Evolutionary conservation across 2,329 filamentous ascomycete genomes (phyloP), one percentile per base, ranked within the genome.

Genomic region (Tolypocladium cylindrosporum): DNA sequence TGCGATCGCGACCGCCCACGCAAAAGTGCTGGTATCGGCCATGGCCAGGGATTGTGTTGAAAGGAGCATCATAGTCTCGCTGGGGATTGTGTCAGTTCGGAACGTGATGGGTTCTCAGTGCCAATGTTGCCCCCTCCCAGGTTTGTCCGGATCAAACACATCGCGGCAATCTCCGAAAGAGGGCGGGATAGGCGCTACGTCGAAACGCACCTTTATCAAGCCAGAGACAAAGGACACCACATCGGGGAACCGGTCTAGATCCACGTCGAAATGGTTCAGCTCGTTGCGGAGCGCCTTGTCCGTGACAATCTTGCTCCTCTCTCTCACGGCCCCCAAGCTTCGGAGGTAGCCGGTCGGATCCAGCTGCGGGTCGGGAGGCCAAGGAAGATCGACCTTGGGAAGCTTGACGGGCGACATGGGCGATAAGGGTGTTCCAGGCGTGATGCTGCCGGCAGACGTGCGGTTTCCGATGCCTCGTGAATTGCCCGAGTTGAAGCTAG

Each of bases 321-420:
- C 91, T 61, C 94, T 83, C 34, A 99, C 91, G 36, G 94, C 86
- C 67, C 90, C 86, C 67, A 97, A 84, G 75, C 91, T 97, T 69
- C 90, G 86, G 67, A 99, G 82, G 74, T 97, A 97, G 61, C 87
- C 92, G 31, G 89, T 90, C 24, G 93, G 92, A 71, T 97, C 91
- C 65, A 93, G 79, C 61, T 87, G 82, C 67, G 93, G 92, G 74
- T 97, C 92, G 36, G 93, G 92, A 19, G 91, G 86, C 67, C 85
- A 87, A 55, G 93, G 90, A 54, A 97, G 82, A 62, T 91, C 84
- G 67, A 95, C 80, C 72, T 91, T 89, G 65, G 88, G 85, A 64
- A 92, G 81, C 61, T 74, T 78, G 63, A 71, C 69, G 59, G 70
- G 77, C 41, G 79, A 77, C 69, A 82, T 80, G 52, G 80, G 78